phyloP scores from a whole-genome alignment of 2,329 filamentous ascomycete genomes.

The Apiospora malaysiana region DNA sequence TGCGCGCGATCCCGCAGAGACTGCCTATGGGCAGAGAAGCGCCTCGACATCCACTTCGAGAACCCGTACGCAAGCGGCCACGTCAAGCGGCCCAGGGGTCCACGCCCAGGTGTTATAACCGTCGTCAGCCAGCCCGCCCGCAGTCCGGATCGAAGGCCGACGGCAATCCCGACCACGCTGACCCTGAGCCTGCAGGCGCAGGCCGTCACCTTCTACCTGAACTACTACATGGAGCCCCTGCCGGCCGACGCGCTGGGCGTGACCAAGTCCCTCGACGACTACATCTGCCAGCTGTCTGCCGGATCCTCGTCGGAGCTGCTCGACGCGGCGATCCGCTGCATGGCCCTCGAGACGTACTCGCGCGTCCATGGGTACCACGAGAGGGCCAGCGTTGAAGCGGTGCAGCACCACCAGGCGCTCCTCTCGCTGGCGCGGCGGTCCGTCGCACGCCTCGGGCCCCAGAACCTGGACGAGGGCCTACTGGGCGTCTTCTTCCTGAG shows the following conservation, averaged over 20 bases:
- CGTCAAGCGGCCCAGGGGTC: background rate
- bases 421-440: background rate
- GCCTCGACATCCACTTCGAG: background rate
- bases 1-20: background rate
- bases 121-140: background rate
- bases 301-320: background rate
- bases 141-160: background rate
- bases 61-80: conserved; percentile 3
- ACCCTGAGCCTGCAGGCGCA: background rate
- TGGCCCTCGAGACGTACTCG: conserved; percentile 5
- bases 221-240: background rate
- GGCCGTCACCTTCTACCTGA: conserved; percentile 3
- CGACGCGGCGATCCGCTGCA: background rate
- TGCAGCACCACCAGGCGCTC: background rate
- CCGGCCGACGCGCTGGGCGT: background rate
- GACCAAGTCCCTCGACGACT: conserved; percentile 14
- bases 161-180: background rate
- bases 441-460: background rate
- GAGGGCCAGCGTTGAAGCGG: background rate
- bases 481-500: conserved; percentile 14
- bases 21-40: background rate
- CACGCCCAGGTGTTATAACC: background rate
- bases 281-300: conserved; percentile 1
- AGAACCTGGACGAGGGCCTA: background rate
- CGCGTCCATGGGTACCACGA: background rate